These are phyloP conservation scores for Kurtzmaniella fragi DNA, from an alignment of 805 yeast species.

Conservation along the genomic window DNA sequence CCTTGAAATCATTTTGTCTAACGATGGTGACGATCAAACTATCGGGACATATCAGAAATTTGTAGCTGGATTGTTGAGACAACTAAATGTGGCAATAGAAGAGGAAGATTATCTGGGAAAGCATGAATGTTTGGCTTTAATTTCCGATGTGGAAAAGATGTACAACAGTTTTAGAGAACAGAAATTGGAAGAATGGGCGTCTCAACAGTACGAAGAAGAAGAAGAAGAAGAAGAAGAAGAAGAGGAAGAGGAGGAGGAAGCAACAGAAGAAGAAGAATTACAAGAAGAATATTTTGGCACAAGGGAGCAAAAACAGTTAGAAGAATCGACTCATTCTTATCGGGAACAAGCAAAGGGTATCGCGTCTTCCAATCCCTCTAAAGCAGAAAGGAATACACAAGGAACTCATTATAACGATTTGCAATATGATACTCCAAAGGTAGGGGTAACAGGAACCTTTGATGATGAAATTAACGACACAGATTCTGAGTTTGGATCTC, in stretches of 20 bases:
- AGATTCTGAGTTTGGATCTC: conserved; percentile 23
- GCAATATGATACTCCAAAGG: no score
- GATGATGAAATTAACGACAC: conserved; percentile 15
- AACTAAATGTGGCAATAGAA: conserved; percentile 50
- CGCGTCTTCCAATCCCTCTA: no score
- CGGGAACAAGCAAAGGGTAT: no score
- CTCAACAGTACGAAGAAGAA: background rate
- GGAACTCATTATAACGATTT: no score
- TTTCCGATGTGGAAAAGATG: conserved; percentile 70
- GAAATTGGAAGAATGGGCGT: conserved; percentile 14
- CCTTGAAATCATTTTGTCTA: conserved; percentile 43
- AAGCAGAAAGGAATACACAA: no score
- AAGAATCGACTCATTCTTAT: no score
- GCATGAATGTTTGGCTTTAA: conserved; percentile 62
- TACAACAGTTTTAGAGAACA: conserved; percentile 49
- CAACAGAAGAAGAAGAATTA: background rate
- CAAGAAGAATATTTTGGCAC: no score
- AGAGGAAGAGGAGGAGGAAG: conserved; percentile 2
- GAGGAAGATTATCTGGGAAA: conserved; percentile 52
- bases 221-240: conserved; percentile 2
- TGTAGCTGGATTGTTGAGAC: conserved; percentile 53
- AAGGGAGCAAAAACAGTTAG: no score
- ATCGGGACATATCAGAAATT: conserved; percentile 49
- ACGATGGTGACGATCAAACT: conserved; percentile 31
- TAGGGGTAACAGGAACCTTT: background rate